A percentile compares a stretch with the other conserved stretches of the same genome.
phyloP scores from a whole-genome alignment of 1,284 basidiomycete genomes.

The Porogramme epimiltina region DNA sequence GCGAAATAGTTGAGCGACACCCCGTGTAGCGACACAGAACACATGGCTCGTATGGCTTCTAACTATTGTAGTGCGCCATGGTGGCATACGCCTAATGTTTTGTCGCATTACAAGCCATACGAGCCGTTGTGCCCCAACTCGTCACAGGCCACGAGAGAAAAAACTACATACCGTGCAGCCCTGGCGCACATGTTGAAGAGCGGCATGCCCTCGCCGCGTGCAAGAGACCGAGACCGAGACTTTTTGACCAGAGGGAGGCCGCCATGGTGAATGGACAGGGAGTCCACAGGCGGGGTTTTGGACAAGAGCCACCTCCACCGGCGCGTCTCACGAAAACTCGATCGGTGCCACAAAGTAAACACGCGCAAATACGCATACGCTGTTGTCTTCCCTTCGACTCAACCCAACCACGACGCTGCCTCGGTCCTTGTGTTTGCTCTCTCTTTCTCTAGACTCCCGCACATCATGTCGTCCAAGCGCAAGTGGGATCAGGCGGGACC shows the following conservation, averaged over 20 bases:
- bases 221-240: constrained; percentile 5
- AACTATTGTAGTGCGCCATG: too few species aligned
- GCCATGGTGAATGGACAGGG: constrained; percentile 22
- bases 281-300: constrained; percentile 13
- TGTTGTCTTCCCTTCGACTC: neutral
- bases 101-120: too few species aligned
- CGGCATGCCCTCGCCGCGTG: constrained; percentile 12
- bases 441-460: neutral
- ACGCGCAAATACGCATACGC: constrained; percentile 10
- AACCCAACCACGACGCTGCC: neutral
- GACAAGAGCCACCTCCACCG: constrained; percentile 9
- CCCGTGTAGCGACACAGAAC: too few species aligned
- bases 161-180: constrained; percentile 4
- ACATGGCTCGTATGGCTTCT: too few species aligned
- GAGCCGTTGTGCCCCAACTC: too few species aligned
- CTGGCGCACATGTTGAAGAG: constrained; percentile 4
- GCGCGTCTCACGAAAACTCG: constrained; percentile 17
- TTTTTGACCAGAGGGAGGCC: constrained; percentile 22
- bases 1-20: neutral
- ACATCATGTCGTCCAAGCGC: constrained; percentile 60
- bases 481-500: constrained; percentile 75
- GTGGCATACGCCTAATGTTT: too few species aligned
- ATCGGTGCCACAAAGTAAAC: constrained; percentile 14
- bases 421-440: neutral
- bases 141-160: too few species aligned